phyloP scores from a whole-genome alignment of 331 rosid species.

The Malus hybrid region DNA sequence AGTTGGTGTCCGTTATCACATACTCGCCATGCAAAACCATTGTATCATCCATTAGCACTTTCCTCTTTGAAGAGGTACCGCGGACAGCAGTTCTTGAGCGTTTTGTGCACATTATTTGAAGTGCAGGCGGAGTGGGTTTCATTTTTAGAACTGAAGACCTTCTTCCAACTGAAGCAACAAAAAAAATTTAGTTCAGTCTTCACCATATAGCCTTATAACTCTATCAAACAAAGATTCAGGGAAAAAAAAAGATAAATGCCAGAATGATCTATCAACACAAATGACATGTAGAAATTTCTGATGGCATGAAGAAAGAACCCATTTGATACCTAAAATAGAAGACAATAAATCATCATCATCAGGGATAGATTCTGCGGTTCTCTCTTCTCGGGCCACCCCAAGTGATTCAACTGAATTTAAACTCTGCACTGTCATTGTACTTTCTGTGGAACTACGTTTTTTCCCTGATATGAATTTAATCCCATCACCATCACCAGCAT shows the following conservation, averaged over 20 bases:
- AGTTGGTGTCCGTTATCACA: slow-evolving; percentile 21
- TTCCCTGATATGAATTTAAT: slow-evolving; percentile 43
- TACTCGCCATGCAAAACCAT: slow-evolving; percentile 99
- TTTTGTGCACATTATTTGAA: slow-evolving; percentile 48
- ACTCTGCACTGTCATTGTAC: slow-evolving; percentile 67
- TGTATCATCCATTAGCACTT: slow-evolving; percentile 88
- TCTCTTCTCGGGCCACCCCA: slow-evolving; percentile 51
- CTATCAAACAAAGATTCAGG: background rate
- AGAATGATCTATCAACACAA: background rate
- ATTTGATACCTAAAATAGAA: slow-evolving; percentile 76
- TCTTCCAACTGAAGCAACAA: slow-evolving; percentile 71
- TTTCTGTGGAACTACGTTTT: slow-evolving; percentile 85
- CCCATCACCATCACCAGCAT: slow-evolving; percentile 31
- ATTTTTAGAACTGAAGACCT: slow-evolving; percentile 74
- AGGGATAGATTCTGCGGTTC: slow-evolving; percentile 63
- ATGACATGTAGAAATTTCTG: background rate
- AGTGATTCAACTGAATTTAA: slow-evolving; percentile 61
- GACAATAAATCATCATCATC: slow-evolving; percentile 95
- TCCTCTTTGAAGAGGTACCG: slow-evolving; percentile 61
- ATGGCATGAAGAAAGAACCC: slow-evolving; percentile 3
- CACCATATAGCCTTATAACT: slow-evolving; percentile 5
- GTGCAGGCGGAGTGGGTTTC: slow-evolving; percentile 72
- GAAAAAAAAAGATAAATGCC: background rate
- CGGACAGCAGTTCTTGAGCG: slow-evolving; percentile 53
- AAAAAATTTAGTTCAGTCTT: slow-evolving; percentile 13